Base-by-base conservation (phyloP, 169 alveolate species). In the Theileria orientalis region DNA sequence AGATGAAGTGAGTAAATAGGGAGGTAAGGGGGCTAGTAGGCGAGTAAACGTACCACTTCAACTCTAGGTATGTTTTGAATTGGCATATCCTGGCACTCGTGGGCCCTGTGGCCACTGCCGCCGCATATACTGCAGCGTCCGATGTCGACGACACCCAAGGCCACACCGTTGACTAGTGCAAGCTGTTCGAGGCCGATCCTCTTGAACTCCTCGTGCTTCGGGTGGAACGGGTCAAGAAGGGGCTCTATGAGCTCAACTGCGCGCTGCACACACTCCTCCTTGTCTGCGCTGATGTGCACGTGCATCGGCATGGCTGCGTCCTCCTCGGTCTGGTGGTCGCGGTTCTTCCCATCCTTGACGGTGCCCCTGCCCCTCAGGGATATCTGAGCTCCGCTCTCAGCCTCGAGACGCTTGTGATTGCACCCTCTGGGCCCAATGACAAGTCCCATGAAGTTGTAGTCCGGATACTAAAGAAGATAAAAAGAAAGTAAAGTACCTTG, bases 401-500 rank as follows among this genome's bases (percentile, higher is more conserved):
- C 95, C 79, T 94, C 96, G 46, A 94, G 85, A 21, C 97, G 70
- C 35, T 93, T 92, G 92, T 96, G 98, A 74, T 96, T 94, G 74
- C 96, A 94, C 16, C 98, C 98, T 56, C 98, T 84, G 7, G 98
- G 98, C 1, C 98, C 98, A 51, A 96, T 93, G 69, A 96, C 94
- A 67, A 96, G 87, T 0, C 97, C 97, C 95, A 96, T 94, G 87
- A 95, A 96, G 84, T 94, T 94, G 83, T 93, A 92, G 60, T 94
- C 97, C 2, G 97, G 97, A 70, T 94, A 94, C 88, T 67, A 67
- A 33, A 41, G 33, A 27, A 54, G 9, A 37, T 8, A 61, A n/a
- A 13, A 37, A 32, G 3, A 25, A 11, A 44, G 8, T 16, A 44
- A 44, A n/a, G n/a, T 49, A 67, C 75, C 69, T 91, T 91, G 64